A percentile compares a stretch with the other conserved stretches of the same genome.
phyloP scores from a whole-genome alignment of 2,329 filamentous ascomycete species.

The Diaporthe eres region DNA sequence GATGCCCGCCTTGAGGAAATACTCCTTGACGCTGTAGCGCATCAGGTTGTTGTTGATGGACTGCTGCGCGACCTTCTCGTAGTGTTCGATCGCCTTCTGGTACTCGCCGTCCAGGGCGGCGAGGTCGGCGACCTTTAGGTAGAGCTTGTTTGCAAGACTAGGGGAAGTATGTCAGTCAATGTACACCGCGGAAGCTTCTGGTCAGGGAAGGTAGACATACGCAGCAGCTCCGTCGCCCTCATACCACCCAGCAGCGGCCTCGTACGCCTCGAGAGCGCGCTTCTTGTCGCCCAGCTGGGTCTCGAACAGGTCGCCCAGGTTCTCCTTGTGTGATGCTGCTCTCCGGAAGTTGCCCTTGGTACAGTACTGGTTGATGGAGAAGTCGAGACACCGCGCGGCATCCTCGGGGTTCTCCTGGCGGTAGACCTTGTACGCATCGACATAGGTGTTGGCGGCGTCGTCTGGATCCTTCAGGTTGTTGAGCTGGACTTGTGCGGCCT shows the following conservation, averaged over 20 bases:
- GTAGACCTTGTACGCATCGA: constrained; percentile 97
- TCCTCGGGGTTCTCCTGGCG: constrained; percentile 86
- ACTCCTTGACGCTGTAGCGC: constrained; percentile 95
- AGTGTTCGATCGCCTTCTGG: constrained; percentile 84
- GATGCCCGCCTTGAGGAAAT: constrained; percentile 93
- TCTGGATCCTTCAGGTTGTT: constrained; percentile 90
- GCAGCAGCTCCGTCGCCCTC: constrained; percentile 88
- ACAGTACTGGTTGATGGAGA: constrained; percentile 89
- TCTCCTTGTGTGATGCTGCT: constrained; percentile 92
- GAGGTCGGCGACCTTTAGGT: constrained; percentile 91
- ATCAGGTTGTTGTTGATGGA: constrained; percentile 92
- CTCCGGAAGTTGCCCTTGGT: constrained; percentile 91
- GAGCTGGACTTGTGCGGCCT: constrained; percentile 84
- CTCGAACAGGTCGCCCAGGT: constrained; percentile 88
- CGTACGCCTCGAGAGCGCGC: constrained; percentile 85
- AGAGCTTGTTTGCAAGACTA: constrained; percentile 92
- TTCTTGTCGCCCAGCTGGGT: constrained; percentile 83
- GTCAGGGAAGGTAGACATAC: constrained; percentile 62
- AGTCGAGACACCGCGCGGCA: constrained; percentile 83
- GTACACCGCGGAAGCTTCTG: too few relatives aligned
- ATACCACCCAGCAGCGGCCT: constrained; percentile 90
- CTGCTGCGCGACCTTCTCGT: constrained; percentile 84
- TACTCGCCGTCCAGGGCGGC: constrained; percentile 87
- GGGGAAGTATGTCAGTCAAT: too few relatives aligned
- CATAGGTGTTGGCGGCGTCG: constrained; percentile 89